Evolutionary conservation across 768 basidiomycete genomes (phyloP), one percentile per base, ranked within the genome.

Genomic region (Collybia mongolica): DNA sequence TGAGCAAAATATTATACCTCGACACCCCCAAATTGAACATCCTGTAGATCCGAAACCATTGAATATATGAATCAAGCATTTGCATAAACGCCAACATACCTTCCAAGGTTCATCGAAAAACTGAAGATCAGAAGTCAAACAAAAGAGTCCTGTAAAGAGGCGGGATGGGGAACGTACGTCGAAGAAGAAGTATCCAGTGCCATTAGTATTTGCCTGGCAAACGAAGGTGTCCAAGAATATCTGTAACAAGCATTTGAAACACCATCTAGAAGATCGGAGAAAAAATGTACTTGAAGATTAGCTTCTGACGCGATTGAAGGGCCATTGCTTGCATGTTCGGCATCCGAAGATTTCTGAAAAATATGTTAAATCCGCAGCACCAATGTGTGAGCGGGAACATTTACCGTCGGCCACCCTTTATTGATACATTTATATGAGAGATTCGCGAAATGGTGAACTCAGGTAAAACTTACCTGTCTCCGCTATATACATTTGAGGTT

Each of bases 131-230:
- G 24, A 26, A 26, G 24, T 26, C 1, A 56, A 46, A 51, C 28
- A 18, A 18, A 29, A 24, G 17, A 23, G 38, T 44, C 37, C 7
- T 11, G 11, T 11, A 32, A 53, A 48, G 22, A 8, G 23, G 9
- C 15, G 17, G 23, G 35, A 24, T 12, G 20, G 11, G 9, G 28
- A n/a, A 51, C 75, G 12, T 41, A 81, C 81, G 75, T 89, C 89
- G 52, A 93, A 92, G 74, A 81, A 95, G 79, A 93, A 97, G 71
- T 96, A 96, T 14, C 81, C 73, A 0, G 90, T 93, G 11, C 80
- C 80, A 54, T 93, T 93, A 15, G 65, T 53, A 64, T 93, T 97
- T 0, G 95, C 89, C 62, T 83, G 78, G 61, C 96, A 99, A 6
- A 94, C 83, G 57, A 92, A 99, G 0, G 79, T 83, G 63, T 98